These are phyloP conservation scores for Penicillium waksmanii DNA, from an alignment of 495 filamentous ascomycete genomes.

Conservation along the genomic window DNA sequence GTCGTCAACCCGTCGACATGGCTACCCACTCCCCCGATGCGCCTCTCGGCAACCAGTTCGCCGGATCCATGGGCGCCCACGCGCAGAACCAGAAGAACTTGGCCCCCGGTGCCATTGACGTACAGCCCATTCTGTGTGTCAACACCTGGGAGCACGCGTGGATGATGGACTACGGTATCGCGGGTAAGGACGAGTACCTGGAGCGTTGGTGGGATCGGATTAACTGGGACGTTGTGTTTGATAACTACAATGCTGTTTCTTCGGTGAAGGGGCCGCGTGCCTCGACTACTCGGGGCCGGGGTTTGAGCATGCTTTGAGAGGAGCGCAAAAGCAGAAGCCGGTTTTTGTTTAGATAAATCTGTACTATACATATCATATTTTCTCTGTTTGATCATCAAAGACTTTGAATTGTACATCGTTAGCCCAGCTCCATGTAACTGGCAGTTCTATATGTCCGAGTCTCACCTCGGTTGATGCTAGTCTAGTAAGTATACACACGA, in stretches of 20 bases:
- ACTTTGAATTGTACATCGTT: too few species aligned
- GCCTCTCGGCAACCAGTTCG: slow-evolving; percentile 46
- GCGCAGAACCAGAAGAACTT: slow-evolving; percentile 47
- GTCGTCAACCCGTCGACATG: slow-evolving; percentile 79
- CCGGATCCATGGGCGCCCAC: slow-evolving; percentile 54
- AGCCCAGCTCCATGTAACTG: too few species aligned
- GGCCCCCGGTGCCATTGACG: slow-evolving; percentile 69
- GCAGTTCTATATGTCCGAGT: too few species aligned
- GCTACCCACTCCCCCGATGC: slow-evolving; percentile 61
- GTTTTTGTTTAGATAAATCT: slow-evolving; percentile 32
- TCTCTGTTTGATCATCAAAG: slow-evolving; percentile 6
- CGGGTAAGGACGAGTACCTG: slow-evolving; percentile 75
- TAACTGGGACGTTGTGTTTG: slow-evolving; percentile 77
- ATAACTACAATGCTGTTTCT: slow-evolving; percentile 46
- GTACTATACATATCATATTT: slow-evolving; percentile 38
- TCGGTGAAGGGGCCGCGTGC: slow-evolving; percentile 27
- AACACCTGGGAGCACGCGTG: slow-evolving; percentile 98
- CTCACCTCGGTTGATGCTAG: too few species aligned
- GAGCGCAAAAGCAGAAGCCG: slow-evolving; percentile 16
- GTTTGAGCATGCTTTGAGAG: slow-evolving; percentile 36
- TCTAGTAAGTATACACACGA: too few species aligned
- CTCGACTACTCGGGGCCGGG: slow-evolving; percentile 28
- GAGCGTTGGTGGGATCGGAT: slow-evolving; percentile 84
- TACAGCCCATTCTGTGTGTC: slow-evolving; percentile 80
- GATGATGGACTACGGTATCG: slow-evolving; percentile 81